phyloP scores from a whole-genome alignment of 148 eudicot species.

The Chenopodium formosanum region DNA sequence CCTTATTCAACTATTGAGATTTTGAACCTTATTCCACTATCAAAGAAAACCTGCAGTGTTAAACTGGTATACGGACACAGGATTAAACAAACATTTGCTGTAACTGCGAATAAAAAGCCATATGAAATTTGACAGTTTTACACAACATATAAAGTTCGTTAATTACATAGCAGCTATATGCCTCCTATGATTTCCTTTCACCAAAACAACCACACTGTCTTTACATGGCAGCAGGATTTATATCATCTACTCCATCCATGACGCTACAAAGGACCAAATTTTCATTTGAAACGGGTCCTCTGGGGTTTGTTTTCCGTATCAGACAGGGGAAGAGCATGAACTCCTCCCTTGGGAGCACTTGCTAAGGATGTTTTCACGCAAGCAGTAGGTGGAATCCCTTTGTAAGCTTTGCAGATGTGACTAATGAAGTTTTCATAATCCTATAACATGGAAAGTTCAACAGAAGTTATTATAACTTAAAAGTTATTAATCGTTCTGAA shows the following conservation, averaged over 20 bases:
- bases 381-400: slow-evolving; percentile 54
- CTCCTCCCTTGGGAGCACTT: slow-evolving; percentile 19
- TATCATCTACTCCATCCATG: slow-evolving; percentile 26
- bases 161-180: background rate
- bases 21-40: background rate
- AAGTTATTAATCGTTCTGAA: background rate
- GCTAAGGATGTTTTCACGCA: slow-evolving; percentile 38
- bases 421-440: slow-evolving; percentile 57
- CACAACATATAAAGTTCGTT: background rate
- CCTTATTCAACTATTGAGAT: background rate
- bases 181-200: background rate
- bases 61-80: background rate
- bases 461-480: too few relatives aligned
- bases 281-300: slow-evolving; percentile 18
- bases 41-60: background rate
- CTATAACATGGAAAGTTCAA: slow-evolving; percentile 31
- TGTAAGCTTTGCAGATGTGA: slow-evolving; percentile 72
- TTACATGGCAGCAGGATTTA: slow-evolving; percentile 26
- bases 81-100: background rate
- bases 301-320: slow-evolving; percentile 24
- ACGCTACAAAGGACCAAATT: slow-evolving; percentile 23
- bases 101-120: background rate
- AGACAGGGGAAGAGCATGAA: slow-evolving; percentile 30
- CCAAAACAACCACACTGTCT: background rate
- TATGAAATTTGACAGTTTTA: too few relatives aligned